Conservation (phyloP, 2,329 filamentous ascomycete genomes). For the Didymella keratinophila region DNA sequence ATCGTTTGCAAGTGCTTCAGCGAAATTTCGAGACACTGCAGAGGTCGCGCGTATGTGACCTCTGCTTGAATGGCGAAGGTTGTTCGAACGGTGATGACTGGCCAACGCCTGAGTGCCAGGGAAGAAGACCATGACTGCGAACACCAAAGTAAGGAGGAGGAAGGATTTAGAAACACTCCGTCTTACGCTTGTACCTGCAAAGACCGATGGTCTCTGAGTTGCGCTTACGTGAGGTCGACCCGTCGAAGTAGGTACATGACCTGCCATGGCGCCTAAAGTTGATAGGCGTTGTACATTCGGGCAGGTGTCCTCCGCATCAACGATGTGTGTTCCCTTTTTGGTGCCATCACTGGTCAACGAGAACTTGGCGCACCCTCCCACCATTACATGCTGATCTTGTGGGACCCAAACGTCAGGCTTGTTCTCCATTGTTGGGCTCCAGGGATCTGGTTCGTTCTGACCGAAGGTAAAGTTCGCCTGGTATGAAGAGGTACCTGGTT, state of each 20-base stretch:
- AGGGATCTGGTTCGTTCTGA: constrained; percentile 32
- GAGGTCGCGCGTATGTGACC: not conserved
- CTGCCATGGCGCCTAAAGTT: not conserved
- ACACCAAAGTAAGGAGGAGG: not conserved
- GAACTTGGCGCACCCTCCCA: constrained; percentile 28
- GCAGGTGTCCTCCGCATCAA: constrained; percentile 16
- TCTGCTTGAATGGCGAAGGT: not conserved
- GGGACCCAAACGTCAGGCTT: constrained; percentile 25
- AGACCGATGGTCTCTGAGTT: not conserved
- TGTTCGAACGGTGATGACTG: not conserved
- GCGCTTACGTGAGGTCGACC: not conserved
- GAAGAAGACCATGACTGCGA: not conserved
- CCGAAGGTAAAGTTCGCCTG: constrained; percentile 36
- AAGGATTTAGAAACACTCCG: not conserved
- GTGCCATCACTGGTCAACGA: constrained; percentile 34
- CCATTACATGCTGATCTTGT: constrained; percentile 30
- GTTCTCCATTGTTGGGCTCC: constrained; percentile 25
- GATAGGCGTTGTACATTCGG: not conserved
- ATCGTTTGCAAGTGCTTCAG: not conserved
- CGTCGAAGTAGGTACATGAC: not conserved
- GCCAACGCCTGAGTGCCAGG: not conserved
- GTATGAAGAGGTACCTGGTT: constrained; percentile 24
- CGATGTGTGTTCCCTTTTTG: constrained; percentile 27
- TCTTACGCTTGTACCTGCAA: not conserved
- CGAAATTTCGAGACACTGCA: not conserved